phyloP scores from a whole-genome alignment of 768 basidiomycete genomes.

The Termitomyces sp. region DNA sequence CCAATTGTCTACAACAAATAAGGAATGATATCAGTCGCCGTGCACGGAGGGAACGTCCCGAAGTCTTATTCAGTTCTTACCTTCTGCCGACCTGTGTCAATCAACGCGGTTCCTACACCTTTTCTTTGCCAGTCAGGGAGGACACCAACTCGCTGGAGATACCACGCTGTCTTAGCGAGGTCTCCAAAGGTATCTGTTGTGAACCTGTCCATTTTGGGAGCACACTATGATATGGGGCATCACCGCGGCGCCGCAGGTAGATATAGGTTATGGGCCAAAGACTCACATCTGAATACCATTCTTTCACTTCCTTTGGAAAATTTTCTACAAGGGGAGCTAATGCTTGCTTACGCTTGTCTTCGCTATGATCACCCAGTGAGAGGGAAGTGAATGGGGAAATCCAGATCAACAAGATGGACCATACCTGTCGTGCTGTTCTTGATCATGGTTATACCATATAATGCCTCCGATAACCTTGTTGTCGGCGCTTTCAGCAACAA shows the following conservation, averaged over 20 bases:
- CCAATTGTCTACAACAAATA: constrained; percentile 1
- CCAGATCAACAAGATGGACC: not conserved
- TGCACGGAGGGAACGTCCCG: not conserved
- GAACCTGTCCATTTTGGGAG: constrained; percentile 3
- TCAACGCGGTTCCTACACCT: constrained; percentile 9
- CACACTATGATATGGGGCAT: not conserved
- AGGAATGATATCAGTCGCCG: not conserved
- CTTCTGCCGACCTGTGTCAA: constrained; percentile 4
- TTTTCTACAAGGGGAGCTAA: not conserved
- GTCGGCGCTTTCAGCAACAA: constrained; percentile 5
- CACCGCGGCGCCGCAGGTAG: not conserved
- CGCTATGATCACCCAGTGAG: not conserved
- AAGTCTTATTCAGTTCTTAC: not conserved
- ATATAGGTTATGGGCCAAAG: no score
- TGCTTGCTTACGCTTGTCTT: constrained; percentile 7
- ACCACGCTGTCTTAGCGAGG: constrained; percentile 2
- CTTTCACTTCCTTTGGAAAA: constrained; percentile 1
- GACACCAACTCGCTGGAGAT: constrained; percentile 6
- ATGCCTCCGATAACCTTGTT: constrained; percentile 5
- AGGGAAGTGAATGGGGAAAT: not conserved
- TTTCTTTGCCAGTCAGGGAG: constrained; percentile 9
- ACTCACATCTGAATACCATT: constrained; percentile 6
- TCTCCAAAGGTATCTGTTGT: constrained; percentile 6
- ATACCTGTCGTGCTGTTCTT: constrained; percentile 6
- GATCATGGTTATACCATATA: constrained; percentile 5